phyloP scores from a whole-genome alignment of 1,284 basidiomycete genomes.

The Pseudozyma flocculosa region DNA sequence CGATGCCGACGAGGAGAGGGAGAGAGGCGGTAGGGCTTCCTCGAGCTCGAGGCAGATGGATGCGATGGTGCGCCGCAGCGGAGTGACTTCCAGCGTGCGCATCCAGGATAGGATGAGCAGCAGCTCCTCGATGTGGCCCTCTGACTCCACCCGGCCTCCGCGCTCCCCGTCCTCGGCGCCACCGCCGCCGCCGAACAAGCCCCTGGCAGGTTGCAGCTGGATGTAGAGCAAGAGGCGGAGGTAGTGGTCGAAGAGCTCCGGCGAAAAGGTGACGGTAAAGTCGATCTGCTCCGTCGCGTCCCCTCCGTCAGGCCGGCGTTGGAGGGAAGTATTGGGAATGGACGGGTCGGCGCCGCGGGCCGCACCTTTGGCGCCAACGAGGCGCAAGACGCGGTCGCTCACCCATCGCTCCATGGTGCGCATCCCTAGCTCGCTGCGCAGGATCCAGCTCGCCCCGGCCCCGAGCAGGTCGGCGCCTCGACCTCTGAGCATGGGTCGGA shows the following conservation, averaged over 20 bases:
- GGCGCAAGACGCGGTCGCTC: slow-evolving; percentile 2
- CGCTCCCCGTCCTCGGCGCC: neutral
- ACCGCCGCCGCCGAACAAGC: slow-evolving; percentile 1
- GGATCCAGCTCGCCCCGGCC: slow-evolving; percentile 4
- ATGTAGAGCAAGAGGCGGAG: slow-evolving; percentile 1
- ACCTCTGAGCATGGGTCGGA: neutral
- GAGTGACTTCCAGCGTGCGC: slow-evolving; percentile 10
- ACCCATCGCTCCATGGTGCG: slow-evolving; percentile 15
- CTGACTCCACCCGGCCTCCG: neutral
- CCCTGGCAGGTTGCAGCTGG: too few species aligned
- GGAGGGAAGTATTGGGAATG: too few species aligned
- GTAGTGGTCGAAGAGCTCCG: slow-evolving; percentile 13
- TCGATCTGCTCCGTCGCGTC: neutral
- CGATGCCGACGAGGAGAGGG: too few species aligned
- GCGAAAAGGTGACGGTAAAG: slow-evolving; percentile 3
- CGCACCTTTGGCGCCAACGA: too few species aligned
- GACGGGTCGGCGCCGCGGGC: too few species aligned
- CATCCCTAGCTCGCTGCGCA: slow-evolving; percentile 13
- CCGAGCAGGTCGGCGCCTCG: neutral
- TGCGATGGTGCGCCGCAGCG: slow-evolving; percentile 5
- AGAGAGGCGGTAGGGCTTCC: neutral
- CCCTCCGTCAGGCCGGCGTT: too few species aligned
- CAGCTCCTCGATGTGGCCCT: slow-evolving; percentile 9
- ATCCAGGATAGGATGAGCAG: slow-evolving; percentile 11
- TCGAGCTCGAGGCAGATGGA: neutral